Evolutionary conservation across 2,329 filamentous ascomycete species (phyloP), one percentile per base, ranked within the genome.

Genomic region (Pyricularia grisea): DNA sequence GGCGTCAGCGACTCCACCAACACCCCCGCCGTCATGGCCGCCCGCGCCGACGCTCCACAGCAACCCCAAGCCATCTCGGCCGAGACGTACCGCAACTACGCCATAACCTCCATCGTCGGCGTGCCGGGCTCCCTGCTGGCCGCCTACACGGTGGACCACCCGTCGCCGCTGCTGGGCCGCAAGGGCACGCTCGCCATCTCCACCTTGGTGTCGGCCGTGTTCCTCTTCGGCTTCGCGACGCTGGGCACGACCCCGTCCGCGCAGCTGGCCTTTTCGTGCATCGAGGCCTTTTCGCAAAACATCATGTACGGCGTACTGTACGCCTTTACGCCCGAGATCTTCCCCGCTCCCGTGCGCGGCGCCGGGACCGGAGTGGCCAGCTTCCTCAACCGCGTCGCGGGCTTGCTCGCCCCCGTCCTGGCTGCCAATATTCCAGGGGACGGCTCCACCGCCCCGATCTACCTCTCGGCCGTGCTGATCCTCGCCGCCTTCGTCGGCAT

Each of bases 231-330:
- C 66, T 92, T 89, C 72, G 87, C 88, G 75, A 80, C 81, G 36
- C 82, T 87, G 70, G 88, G 87, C 68, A 83, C 81, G 5, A 83
- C 86, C 65, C 81, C 87, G 0, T 77, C 79, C 58, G 80, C 82
- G 70, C 88, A 91, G 79, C 84, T 92, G 58, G 82, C 83, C 67
- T 91, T 91, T 75, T 88, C 85, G 0, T 91, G 87, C 71, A 81
- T 90, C 71, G 87, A 91, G 75, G 88, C 90, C 12, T 91, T 92
- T 75, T 86, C 88, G 72, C 89, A 92, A 78, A 91, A 91, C 75
- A 89, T 91, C 78, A 91, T 91, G 87, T 92, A 92, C 78, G 90
- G 90, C 69, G 89, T 92, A 1, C 79, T 93, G 1, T 93, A 92
- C 76, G 89, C 90, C 9, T 93, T 92, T 75, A 92, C 91, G 0